Percentiles rank a stretch among this genome's conserved stretches.
Conservation (phyloP, 176 grass and related monocot genomes). For the Cenchrus fungigraminus region DNA sequence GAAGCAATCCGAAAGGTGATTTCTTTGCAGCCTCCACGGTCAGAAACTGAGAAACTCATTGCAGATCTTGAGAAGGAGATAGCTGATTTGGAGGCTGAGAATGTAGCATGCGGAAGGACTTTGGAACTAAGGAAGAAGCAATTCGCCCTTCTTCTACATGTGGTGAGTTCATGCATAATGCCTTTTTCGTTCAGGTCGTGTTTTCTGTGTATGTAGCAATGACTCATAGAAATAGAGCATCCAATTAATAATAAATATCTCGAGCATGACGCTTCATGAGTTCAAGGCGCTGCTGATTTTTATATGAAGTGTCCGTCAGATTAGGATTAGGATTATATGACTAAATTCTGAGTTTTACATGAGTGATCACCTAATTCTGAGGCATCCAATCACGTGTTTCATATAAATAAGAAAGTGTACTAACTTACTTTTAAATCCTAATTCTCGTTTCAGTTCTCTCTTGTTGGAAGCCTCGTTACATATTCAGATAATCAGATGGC, state of each 20-base stretch:
- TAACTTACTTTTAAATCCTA: neutral
- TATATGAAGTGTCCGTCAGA: neutral
- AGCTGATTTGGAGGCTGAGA: conserved; percentile 77
- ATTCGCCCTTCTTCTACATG: conserved; percentile 92
- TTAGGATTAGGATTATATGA: neutral
- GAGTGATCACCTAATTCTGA: neutral
- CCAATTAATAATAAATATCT: neutral
- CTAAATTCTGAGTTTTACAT: conserved; percentile 7
- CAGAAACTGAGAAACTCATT: conserved; percentile 77
- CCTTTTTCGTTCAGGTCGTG: neutral
- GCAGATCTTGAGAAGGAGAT: conserved; percentile 89
- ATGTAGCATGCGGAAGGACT: conserved; percentile 64
- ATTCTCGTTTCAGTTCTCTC: neutral
- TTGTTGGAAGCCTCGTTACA: neutral
- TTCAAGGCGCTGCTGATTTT: neutral
- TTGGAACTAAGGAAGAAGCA: conserved; percentile 89
- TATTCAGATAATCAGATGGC: neutral
- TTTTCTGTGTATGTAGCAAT: conserved; percentile 7
- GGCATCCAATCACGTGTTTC: neutral
- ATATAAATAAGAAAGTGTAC: neutral
- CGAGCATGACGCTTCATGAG: neutral
- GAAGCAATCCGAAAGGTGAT: conserved; percentile 85
- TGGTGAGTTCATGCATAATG: conserved; percentile 57
- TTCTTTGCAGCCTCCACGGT: conserved; percentile 73
- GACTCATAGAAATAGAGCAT: neutral